phyloP scores from a whole-genome alignment of 2,329 filamentous ascomycete genomes.

The Alternaria sp. region DNA sequence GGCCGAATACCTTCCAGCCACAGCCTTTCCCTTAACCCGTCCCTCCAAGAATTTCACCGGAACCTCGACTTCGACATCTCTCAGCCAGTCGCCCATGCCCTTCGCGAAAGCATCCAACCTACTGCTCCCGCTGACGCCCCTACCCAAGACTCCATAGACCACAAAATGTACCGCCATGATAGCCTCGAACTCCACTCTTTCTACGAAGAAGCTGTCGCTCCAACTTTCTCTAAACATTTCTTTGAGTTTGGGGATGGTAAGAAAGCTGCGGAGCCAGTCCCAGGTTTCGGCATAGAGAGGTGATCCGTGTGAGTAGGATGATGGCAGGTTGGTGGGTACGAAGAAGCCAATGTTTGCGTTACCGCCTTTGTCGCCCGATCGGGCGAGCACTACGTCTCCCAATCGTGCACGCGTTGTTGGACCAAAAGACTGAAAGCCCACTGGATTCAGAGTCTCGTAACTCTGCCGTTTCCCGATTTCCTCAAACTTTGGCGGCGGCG shows the following conservation, averaged over 20 bases:
- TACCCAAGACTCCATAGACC: slow-evolving; percentile 49
- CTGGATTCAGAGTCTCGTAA: slow-evolving; percentile 49
- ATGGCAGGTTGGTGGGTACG: slow-evolving; percentile 43
- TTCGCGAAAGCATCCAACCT: slow-evolving; percentile 62
- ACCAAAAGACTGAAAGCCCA: slow-evolving; percentile 32
- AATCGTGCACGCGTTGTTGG: slow-evolving; percentile 38
- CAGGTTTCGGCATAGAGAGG: slow-evolving; percentile 38
- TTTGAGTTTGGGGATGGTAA: slow-evolving; percentile 39
- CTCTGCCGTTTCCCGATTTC: slow-evolving; percentile 26
- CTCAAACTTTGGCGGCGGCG: background rate
- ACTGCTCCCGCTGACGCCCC: slow-evolving; percentile 58
- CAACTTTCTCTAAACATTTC: slow-evolving; percentile 40
- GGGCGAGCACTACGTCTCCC: slow-evolving; percentile 56
- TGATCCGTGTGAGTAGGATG: slow-evolving; percentile 31
- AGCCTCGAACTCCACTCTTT: slow-evolving; percentile 44
- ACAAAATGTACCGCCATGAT: slow-evolving; percentile 50
- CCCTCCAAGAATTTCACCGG: slow-evolving; percentile 45
- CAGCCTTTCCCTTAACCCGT: slow-evolving; percentile 13
- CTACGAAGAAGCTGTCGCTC: slow-evolving; percentile 32
- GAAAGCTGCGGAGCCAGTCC: slow-evolving; percentile 44
- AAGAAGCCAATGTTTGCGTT: slow-evolving; percentile 51
- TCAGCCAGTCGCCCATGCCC: slow-evolving; percentile 62
- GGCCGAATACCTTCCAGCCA: slow-evolving; percentile 11
- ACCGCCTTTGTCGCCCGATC: slow-evolving; percentile 53
- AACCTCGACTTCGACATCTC: slow-evolving; percentile 56